Percentiles rank a stretch among this genome's conserved stretches.
phyloP scores from a whole-genome alignment of 1,139 yeast species.

The Meyerozyma carpophila region DNA sequence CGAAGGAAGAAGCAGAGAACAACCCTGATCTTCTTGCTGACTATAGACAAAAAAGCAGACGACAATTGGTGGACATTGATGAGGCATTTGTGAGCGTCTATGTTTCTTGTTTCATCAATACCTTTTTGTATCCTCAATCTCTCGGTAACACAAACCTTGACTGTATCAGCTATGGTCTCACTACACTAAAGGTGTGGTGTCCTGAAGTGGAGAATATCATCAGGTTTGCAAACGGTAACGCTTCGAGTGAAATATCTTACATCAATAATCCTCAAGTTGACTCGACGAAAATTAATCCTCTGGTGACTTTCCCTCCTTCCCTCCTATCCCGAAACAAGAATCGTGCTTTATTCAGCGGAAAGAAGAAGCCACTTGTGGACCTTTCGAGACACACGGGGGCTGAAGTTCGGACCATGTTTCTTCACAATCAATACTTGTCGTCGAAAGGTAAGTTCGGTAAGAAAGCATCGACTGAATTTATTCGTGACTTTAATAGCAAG shows the following conservation, averaged over 20 bases:
- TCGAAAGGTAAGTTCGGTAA: slow-evolving; percentile 20
- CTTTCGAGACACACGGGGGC: slow-evolving; percentile 21
- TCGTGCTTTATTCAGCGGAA: slow-evolving; percentile 18
- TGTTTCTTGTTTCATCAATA: slow-evolving; percentile 25
- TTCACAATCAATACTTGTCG: slow-evolving; percentile 12
- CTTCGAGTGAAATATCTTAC: slow-evolving; percentile 1
- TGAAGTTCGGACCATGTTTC: slow-evolving; percentile 13
- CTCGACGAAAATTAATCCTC: slow-evolving; percentile 20
- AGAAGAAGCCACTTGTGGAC: slow-evolving; percentile 26
- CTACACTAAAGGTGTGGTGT: slow-evolving; percentile 25
- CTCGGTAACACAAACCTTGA: slow-evolving; percentile 18
- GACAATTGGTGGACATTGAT: slow-evolving; percentile 24
- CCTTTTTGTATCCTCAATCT: slow-evolving; percentile 23
- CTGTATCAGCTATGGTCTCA: slow-evolving; percentile 25
- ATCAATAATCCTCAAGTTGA: slow-evolving; percentile 6
- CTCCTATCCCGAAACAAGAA: slow-evolving; percentile 19
- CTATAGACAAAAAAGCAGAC: slow-evolving; percentile 15
- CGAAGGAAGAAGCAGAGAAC: slow-evolving; percentile 17
- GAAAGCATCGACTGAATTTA: slow-evolving; percentile 9
- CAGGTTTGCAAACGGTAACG: slow-evolving; percentile 6
- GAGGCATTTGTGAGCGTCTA: slow-evolving; percentile 26
- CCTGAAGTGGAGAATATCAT: slow-evolving; percentile 27
- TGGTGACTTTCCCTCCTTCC: slow-evolving; percentile 28
- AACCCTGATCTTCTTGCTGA: slow-evolving; percentile 16
- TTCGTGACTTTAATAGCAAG: slow-evolving; percentile 5